Evolutionary conservation across 148 eudicot genomes (phyloP).

Genomic region (Linanthus parryae): DNA sequence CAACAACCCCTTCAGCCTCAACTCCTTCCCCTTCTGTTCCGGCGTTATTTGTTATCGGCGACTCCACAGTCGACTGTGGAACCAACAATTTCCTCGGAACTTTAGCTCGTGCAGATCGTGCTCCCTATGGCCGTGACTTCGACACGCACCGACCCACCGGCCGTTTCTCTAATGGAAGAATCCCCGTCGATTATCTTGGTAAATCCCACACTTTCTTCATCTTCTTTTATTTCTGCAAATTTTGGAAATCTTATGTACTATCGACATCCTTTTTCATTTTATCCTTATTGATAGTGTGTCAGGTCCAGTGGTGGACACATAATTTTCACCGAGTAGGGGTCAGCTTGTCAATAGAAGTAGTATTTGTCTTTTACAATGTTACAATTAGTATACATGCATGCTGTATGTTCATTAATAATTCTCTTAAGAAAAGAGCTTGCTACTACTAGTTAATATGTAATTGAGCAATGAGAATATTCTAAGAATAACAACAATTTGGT

Average conservation of each 20-base stretch:
- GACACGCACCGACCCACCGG: slow-evolving; percentile 85
- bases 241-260: background rate
- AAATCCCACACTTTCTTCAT: slow-evolving; percentile 3
- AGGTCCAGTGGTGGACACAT: too few relatives aligned
- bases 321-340: too few relatives aligned
- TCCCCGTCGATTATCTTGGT: slow-evolving; percentile 93
- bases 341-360: too few relatives aligned
- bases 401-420: too few relatives aligned
- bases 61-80: slow-evolving; percentile 85
- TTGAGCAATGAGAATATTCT: too few relatives aligned
- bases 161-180: slow-evolving; percentile 80
- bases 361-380: too few relatives aligned
- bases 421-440: too few relatives aligned
- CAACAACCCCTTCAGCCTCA: background rate
- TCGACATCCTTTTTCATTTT: too few relatives aligned
- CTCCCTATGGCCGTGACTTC: slow-evolving; percentile 85
- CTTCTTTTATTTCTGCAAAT: background rate
- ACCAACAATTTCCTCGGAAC: slow-evolving; percentile 88
- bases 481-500: too few relatives aligned
- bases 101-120: slow-evolving; percentile 81
- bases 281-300: too few relatives aligned
- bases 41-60: slow-evolving; percentile 77
- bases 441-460: too few relatives aligned
- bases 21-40: slow-evolving; percentile 30
- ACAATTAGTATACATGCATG: too few relatives aligned